Conservation (phyloP, 345 rosid genomes). For the Syzygium grande region DNA sequence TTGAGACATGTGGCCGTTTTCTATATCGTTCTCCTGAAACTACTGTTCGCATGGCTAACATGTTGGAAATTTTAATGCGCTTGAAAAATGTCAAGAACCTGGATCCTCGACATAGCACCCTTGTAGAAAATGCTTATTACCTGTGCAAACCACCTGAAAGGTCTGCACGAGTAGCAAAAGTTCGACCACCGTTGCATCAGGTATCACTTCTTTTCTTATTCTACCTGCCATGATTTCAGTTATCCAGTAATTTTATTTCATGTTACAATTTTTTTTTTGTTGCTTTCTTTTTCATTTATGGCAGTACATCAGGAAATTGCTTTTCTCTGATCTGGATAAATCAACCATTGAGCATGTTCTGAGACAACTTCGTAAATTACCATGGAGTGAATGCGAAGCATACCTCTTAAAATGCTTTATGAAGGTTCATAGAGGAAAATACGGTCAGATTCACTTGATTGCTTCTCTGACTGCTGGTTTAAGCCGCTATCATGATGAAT, state of each 20-base stretch:
- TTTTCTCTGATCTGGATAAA: slow-evolving; percentile 96
- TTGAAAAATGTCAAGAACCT: slow-evolving; percentile 97
- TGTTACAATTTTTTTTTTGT: neutral
- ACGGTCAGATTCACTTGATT: slow-evolving; percentile 94
- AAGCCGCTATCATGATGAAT: slow-evolving; percentile 97
- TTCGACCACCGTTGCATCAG: slow-evolving; percentile 92
- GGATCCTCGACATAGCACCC: slow-evolving; percentile 97
- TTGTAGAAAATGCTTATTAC: slow-evolving; percentile 98
- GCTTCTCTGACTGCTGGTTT: slow-evolving; percentile 98
- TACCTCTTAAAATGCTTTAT: slow-evolving; percentile 93
- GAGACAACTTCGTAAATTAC: slow-evolving; percentile 94
- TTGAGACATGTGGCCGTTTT: slow-evolving; percentile 99
- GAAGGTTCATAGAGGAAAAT: slow-evolving; percentile 97
- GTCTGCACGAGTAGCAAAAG: slow-evolving; percentile 84
- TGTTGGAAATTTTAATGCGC: slow-evolving; percentile 99
- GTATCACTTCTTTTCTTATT: slow-evolving; percentile 20
- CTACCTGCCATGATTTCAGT: neutral
- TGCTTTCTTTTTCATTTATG: slow-evolving; percentile 1
- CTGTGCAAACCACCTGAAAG: slow-evolving; percentile 99
- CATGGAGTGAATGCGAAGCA: slow-evolving; percentile 91
- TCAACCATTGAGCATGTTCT: slow-evolving; percentile 82
- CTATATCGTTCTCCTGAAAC: slow-evolving; percentile 98
- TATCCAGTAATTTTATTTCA: neutral
- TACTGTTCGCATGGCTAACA: slow-evolving; percentile 84
- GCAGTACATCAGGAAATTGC: slow-evolving; percentile 89